Evolutionary conservation across 495 filamentous ascomycete species (phyloP).

Genomic region (Apodospora peruviana): DNA sequence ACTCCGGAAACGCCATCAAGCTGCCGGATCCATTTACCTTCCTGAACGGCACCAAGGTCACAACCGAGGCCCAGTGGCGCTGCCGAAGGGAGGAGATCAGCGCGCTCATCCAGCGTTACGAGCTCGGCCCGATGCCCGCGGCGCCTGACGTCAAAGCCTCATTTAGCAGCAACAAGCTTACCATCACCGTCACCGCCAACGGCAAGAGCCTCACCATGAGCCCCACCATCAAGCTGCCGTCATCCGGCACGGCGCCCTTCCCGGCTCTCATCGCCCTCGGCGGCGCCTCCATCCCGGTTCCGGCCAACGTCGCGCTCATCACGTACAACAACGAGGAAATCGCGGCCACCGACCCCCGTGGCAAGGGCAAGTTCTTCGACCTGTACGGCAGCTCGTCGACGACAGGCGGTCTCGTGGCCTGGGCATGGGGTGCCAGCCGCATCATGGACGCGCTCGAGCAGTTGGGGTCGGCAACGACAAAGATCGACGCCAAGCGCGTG

Average conservation of each 20-base stretch:
- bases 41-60: conserved; percentile 37
- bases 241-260: conserved; percentile 29
- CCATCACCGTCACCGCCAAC: conserved; percentile 32
- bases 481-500: conserved; percentile 40
- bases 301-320: conserved; percentile 40
- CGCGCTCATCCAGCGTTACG: conserved; percentile 43
- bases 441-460: conserved; percentile 46
- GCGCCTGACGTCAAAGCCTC: conserved; percentile 21
- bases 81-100: conserved; percentile 46
- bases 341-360: conserved; percentile 35
- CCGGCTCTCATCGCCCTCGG: conserved; percentile 46
- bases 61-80: conserved; percentile 37
- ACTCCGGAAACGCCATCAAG: too few relatives aligned
- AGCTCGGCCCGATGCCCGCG: conserved; percentile 44
- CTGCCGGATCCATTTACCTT: conserved; percentile 49
- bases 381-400: conserved; percentile 40
- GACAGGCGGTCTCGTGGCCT: conserved; percentile 43
- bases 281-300: conserved; percentile 36
- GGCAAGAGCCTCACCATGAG: conserved; percentile 39
- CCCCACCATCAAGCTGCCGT: conserved; percentile 35
- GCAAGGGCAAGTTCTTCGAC: conserved; percentile 43
- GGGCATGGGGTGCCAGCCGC: conserved; percentile 48
- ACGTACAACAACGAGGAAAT: conserved; percentile 44
- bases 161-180: conserved; percentile 13
- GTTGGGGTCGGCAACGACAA: conserved; percentile 18